phyloP scores from a whole-genome alignment of 306 rosid genomes.

The Hippophae tibetana region DNA sequence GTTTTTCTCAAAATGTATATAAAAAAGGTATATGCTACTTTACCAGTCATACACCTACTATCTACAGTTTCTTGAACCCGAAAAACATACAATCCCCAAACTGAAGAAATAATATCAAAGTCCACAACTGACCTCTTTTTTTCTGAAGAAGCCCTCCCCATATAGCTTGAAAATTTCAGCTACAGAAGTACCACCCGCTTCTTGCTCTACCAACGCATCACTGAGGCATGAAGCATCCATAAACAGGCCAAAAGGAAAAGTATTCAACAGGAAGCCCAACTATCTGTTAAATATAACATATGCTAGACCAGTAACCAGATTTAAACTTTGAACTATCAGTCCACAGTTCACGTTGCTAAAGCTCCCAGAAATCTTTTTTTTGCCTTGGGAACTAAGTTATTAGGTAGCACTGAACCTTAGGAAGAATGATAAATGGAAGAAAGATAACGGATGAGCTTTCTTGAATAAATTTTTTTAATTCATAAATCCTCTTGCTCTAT shows the following conservation, averaged over 20 bases:
- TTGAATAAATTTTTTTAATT: constrained; percentile 4
- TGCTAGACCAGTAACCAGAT: constrained; percentile 9
- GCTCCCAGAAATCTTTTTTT: constrained; percentile 2
- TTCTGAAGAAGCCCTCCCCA: constrained; percentile 81
- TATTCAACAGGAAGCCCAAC: constrained; percentile 18
- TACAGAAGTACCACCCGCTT: constrained; percentile 55
- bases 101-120: constrained; percentile 11
- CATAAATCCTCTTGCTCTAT: constrained; percentile 4
- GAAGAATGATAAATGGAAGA: constrained; percentile 3
- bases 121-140: constrained; percentile 61
- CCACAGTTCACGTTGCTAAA: constrained; percentile 7
- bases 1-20: too few species aligned
- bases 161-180: constrained; percentile 73
- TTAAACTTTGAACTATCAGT: not conserved
- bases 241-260: constrained; percentile 19
- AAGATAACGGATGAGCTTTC: constrained; percentile 2
- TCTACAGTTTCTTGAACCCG: too few species aligned
- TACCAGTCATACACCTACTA: not conserved
- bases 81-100: constrained; percentile 8
- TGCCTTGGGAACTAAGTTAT: constrained; percentile 10
- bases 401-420: not conserved
- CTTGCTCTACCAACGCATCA: constrained; percentile 74
- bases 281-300: not conserved
- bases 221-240: constrained; percentile 41
- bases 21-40: too few species aligned